Conservation (phyloP, 2,329 filamentous ascomycete species). For the Diaporthe longicolla region DNA sequence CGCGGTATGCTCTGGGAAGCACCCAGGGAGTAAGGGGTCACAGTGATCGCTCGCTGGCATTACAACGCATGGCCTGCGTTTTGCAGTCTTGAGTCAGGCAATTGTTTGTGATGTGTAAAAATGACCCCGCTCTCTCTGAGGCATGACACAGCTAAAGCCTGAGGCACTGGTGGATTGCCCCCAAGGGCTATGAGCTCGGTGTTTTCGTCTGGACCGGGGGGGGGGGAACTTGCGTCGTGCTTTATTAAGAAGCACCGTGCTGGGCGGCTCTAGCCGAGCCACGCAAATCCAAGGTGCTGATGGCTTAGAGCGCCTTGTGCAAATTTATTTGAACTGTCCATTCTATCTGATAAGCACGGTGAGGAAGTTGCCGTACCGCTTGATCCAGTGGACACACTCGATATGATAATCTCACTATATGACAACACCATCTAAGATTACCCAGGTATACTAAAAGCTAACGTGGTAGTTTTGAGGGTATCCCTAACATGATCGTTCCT, state of each 20-base stretch:
- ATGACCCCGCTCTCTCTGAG: neutral
- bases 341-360: neutral
- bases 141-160: neutral
- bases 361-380: neutral
- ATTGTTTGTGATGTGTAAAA: conserved; percentile 19
- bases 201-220: neutral
- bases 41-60: conserved; percentile 24
- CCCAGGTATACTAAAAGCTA: no score
- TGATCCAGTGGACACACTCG: neutral
- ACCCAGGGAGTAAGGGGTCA: neutral
- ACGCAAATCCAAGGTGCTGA: neutral
- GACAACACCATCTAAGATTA: neutral
- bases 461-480: no score
- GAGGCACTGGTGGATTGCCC: neutral
- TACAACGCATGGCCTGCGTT: neutral
- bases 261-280: neutral
- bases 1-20: conserved; percentile 3
- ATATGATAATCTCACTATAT: neutral
- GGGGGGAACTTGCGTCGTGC: neutral
- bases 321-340: neutral
- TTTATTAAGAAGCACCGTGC: neutral
- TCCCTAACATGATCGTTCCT: neutral
- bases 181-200: neutral
- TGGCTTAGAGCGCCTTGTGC: neutral
- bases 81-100: conserved; percentile 19